phyloP scores from a whole-genome alignment of 108 stramenopile species.

The Licmophora abbreviata region DNA sequence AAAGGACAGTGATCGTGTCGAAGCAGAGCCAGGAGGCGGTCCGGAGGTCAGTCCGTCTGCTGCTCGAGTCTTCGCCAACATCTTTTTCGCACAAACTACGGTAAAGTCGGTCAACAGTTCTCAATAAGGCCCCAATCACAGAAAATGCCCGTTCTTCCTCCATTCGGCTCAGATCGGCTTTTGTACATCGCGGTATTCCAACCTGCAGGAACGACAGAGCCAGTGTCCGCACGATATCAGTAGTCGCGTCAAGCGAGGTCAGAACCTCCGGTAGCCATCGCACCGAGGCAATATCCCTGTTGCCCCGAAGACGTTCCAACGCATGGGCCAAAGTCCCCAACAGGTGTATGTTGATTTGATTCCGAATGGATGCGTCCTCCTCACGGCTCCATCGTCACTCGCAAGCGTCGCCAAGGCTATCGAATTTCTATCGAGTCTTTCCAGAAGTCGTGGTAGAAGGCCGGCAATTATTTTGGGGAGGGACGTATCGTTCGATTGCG shows the following conservation, averaged over 20 bases:
- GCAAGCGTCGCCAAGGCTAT: background rate
- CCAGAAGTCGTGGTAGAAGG: constrained; percentile 22
- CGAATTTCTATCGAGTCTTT: constrained; percentile 9
- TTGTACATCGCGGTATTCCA: constrained; percentile 10
- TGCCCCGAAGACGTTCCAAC: constrained; percentile 15
- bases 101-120: too few relatives aligned
- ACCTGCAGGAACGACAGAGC: constrained; percentile 13
- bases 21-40: too few relatives aligned
- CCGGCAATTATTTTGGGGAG: constrained; percentile 17
- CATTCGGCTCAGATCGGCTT: too few relatives aligned
- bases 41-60: too few relatives aligned
- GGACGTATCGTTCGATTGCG: constrained; percentile 9
- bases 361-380: too few relatives aligned
- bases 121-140: too few relatives aligned
- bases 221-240: constrained; percentile 13
- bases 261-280: constrained; percentile 1
- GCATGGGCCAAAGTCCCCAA: constrained; percentile 11
- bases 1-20: background rate
- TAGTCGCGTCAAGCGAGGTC: constrained; percentile 7
- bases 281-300: background rate
- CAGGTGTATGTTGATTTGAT: constrained; percentile 2
- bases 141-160: too few relatives aligned
- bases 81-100: too few relatives aligned
- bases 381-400: background rate
- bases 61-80: too few relatives aligned